A percentile compares a stretch with the other conserved stretches of the same genome.
Conservation (phyloP, 257 asterid species). For the Ophiorrhiza pumila region DNA sequence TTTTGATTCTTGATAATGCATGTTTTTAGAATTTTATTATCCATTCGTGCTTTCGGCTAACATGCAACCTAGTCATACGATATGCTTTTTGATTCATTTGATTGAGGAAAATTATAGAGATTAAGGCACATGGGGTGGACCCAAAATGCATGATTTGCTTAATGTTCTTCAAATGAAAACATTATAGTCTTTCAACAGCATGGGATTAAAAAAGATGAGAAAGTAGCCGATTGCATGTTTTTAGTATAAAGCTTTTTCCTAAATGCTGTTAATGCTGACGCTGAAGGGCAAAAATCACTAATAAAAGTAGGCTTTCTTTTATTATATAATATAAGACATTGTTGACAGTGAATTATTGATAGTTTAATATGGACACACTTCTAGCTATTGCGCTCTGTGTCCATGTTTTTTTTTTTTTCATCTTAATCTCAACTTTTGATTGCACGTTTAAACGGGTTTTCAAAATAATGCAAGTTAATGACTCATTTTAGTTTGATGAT, state of each 20-base stretch:
- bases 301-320: not conserved
- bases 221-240: constrained; percentile 21
- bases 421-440: not conserved
- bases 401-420: not conserved
- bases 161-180: not conserved
- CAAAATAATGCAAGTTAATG: not conserved
- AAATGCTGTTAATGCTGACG: constrained; percentile 12
- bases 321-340: not conserved
- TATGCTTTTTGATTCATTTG: constrained; percentile 37
- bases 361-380: not conserved
- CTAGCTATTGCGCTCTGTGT: not conserved
- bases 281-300: not conserved
- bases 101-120: constrained; percentile 1
- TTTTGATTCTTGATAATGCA: not conserved
- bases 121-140: constrained; percentile 40
- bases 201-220: constrained; percentile 16
- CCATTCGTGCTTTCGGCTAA: constrained; percentile 28
- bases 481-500: not conserved
- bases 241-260: constrained; percentile 10
- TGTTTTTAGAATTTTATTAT: not conserved
- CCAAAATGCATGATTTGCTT: constrained; percentile 11
- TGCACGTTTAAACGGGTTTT: not conserved
- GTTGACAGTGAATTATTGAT: not conserved
- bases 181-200: not conserved
- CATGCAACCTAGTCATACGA: constrained; percentile 27